Percentiles rank a stretch among this genome's conserved stretches.
phyloP scores from a whole-genome alignment of 164 flowering plant genomes.

The Vitis cinerea region DNA sequence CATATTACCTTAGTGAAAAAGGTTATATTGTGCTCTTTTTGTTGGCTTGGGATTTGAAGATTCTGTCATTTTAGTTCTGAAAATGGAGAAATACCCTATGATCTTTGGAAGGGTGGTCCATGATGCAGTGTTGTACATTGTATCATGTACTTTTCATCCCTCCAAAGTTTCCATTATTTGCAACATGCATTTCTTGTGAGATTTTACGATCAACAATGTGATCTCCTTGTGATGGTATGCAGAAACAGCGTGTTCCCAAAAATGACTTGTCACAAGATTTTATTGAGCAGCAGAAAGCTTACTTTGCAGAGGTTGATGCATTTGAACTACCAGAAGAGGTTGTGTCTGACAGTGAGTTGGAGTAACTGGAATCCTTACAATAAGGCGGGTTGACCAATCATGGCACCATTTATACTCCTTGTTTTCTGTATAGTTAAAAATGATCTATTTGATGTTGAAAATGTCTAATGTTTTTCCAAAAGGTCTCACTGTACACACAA shows the following conservation, averaged over 20 bases:
- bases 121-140: background rate
- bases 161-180: background rate
- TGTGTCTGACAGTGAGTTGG: constrained; percentile 40
- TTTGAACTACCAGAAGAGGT: constrained; percentile 64
- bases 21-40: background rate
- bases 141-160: no score
- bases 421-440: no score
- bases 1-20: background rate
- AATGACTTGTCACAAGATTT: constrained; percentile 39
- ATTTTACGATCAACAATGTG: background rate
- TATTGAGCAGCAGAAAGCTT: constrained; percentile 54
- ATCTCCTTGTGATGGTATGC: constrained; percentile 13
- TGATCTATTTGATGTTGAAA: no score
- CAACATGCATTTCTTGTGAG: background rate
- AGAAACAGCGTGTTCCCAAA: constrained; percentile 29
- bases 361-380: constrained; percentile 13
- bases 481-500: no score
- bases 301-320: constrained; percentile 63
- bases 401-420: no score
- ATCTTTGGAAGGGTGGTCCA: background rate
- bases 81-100: background rate
- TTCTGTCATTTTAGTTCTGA: background rate
- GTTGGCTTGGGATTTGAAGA: background rate
- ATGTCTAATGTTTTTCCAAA: no score
- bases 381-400: no score